These are phyloP conservation scores for Cryomyces antarcticus DNA, from an alignment of 495 filamentous ascomycete genomes.

Conservation along the genomic window DNA sequence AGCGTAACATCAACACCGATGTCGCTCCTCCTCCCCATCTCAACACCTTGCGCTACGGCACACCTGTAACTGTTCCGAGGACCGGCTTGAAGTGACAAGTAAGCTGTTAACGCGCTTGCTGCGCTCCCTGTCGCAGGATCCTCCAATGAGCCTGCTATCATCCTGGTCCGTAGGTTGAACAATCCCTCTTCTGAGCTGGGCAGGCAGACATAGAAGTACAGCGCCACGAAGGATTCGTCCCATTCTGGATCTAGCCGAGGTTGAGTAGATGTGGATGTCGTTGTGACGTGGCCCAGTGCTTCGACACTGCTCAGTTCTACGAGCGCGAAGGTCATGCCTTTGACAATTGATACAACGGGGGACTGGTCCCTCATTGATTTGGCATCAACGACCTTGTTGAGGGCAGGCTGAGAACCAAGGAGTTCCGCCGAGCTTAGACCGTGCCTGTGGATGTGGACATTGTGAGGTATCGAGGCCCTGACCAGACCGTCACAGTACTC, in stretches of 20 bases:
- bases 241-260: conserved; percentile 36
- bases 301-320: conserved; percentile 28
- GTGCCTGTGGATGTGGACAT: conserved; percentile 39
- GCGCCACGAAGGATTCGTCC: conserved; percentile 27
- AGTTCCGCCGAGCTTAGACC: conserved; percentile 12
- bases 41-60: conserved; percentile 49
- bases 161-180: conserved; percentile 24
- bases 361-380: conserved; percentile 15
- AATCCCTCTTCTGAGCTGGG: conserved; percentile 14
- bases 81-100: conserved; percentile 29
- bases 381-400: neutral
- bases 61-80: conserved; percentile 20
- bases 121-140: conserved; percentile 54
- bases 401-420: conserved; percentile 12
- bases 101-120: conserved; percentile 33
- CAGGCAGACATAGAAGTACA: conserved; percentile 34
- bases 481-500: conserved; percentile 21
- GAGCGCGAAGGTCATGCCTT: conserved; percentile 46
- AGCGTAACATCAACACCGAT: conserved; percentile 26
- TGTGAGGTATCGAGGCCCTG: conserved; percentile 39
- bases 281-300: conserved; percentile 19
- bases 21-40: conserved; percentile 54
- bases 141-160: conserved; percentile 35
- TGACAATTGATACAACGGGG: conserved; percentile 42
- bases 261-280: conserved; percentile 2